Evolutionary conservation across 305 asterid species (phyloP), one percentile per base, ranked within the genome.

Genomic region (Fraxinus velutina): DNA sequence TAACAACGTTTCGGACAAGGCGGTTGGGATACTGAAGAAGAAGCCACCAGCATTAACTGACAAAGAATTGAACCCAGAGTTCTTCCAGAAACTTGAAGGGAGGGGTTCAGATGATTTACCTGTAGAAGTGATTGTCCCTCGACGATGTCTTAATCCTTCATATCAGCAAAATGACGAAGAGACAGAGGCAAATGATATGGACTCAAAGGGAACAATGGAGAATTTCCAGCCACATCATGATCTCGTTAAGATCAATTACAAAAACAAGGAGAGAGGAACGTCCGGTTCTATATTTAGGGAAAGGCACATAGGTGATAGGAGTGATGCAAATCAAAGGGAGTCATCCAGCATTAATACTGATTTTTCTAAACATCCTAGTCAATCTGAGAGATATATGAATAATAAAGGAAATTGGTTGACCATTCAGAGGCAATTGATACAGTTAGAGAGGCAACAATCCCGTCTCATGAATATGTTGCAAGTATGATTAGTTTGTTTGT

Each of bases 391-490:
- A 62, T 90, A 82, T 81, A 82, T 86, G 87, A 90, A 91, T 78
- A 89, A 86, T 73, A 94, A 91, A 89, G 98, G 97, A 79, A 94
- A 93, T 78, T 94, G 97, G 98, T 82, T 92, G 90, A 96, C 94
- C 77, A 95, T 96, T 83, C 99, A 96, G 89, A 91, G 96, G 89
- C 99, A 96, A 75, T 83, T 96, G 86, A 86, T 89, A 76, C 96
- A 90, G 85, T 90, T 96, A 79, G 98, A 96, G 90, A 90, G 97
- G 88, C 99, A 94, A 84, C 99, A 96, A 82, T 84, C 93, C 85
- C 97, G 93, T 88, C 97, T 94, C 81, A 94, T 95, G 97, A 93
- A 92, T 86, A 93, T 96, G 98, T 83, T 96, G 86, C 98, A 96
- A 98, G 99, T 96, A 52, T 75, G 81, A 76, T 80, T 77, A 47